Evolutionary conservation across 2,329 filamentous ascomycete genomes (phyloP).

Genomic region (Epichloe aotearoae): DNA sequence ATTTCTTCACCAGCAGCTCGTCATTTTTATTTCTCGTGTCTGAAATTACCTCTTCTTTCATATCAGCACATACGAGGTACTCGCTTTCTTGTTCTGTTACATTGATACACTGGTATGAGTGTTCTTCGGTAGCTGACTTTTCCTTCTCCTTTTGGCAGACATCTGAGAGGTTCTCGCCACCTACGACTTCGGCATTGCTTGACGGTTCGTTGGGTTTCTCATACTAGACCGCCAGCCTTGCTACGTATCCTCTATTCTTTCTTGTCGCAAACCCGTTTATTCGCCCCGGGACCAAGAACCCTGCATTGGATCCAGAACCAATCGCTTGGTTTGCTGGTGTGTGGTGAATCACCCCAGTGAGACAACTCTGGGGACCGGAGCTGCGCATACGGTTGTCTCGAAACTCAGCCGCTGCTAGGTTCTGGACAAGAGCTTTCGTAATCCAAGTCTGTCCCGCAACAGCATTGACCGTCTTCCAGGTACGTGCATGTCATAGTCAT

Average conservation of each 20-base stretch:
- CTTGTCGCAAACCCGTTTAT: not conserved
- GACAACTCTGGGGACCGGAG: not conserved
- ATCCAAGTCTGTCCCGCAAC: not conserved
- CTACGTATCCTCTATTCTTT: no score
- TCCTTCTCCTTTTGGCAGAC: not conserved
- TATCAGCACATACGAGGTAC: no score
- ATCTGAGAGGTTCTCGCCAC: not conserved
- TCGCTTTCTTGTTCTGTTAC: not conserved
- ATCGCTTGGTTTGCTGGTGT: not conserved
- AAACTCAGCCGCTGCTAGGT: not conserved
- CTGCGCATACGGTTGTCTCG: constrained; percentile 1
- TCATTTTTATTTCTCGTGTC: not conserved
- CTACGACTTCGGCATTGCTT: not conserved
- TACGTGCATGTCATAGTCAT: not conserved
- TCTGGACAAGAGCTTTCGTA: not conserved
- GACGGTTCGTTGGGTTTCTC: no score
- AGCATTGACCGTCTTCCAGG: not conserved
- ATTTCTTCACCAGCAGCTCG: not conserved
- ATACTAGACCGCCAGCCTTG: no score
- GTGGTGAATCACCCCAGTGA: not conserved
- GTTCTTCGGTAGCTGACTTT: not conserved
- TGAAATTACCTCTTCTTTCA: no score
- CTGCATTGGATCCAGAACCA: not conserved
- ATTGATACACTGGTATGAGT: not conserved
- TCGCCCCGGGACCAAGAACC: not conserved